A percentile compares a stretch with the other conserved stretches of the same genome.
Evolutionary conservation across 805 yeast genomes (phyloP).

Genomic region (Kodamaea lidongshanica): DNA sequence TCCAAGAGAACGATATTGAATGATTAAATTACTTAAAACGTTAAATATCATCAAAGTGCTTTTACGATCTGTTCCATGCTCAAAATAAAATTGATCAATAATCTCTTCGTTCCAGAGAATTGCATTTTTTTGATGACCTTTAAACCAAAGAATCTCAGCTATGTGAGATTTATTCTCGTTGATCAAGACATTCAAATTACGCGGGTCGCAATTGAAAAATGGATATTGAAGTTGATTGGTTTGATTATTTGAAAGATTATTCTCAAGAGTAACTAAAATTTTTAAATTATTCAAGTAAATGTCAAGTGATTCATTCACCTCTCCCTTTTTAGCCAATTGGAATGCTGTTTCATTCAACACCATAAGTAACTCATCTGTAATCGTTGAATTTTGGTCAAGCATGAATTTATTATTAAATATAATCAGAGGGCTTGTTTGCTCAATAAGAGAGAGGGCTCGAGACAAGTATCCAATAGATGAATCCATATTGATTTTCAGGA

Average conservation of each 20-base stretch:
- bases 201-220: constrained; percentile 28
- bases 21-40: constrained; percentile 27
- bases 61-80: constrained; percentile 20
- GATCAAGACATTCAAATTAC: constrained; percentile 21
- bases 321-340: constrained; percentile 17
- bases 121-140: constrained; percentile 33
- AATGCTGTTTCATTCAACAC: constrained; percentile 32
- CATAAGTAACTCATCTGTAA: constrained; percentile 33
- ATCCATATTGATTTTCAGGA: constrained; percentile 23
- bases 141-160: constrained; percentile 38
- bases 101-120: constrained; percentile 39
- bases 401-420: constrained; percentile 19
- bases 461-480: constrained; percentile 22
- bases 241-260: constrained; percentile 13
- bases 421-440: constrained; percentile 16
- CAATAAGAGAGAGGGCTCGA: constrained; percentile 29
- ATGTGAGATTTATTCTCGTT: constrained; percentile 35
- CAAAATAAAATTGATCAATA: constrained; percentile 29
- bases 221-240: constrained; percentile 28
- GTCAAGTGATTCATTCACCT: constrained; percentile 24
- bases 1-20: constrained; percentile 25
- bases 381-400: constrained; percentile 19
- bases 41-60: constrained; percentile 24
- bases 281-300: constrained; percentile 34
- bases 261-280: constrained; percentile 16